phyloP scores from a whole-genome alignment of 1,139 yeast species.

The Suhomyces maxii region DNA sequence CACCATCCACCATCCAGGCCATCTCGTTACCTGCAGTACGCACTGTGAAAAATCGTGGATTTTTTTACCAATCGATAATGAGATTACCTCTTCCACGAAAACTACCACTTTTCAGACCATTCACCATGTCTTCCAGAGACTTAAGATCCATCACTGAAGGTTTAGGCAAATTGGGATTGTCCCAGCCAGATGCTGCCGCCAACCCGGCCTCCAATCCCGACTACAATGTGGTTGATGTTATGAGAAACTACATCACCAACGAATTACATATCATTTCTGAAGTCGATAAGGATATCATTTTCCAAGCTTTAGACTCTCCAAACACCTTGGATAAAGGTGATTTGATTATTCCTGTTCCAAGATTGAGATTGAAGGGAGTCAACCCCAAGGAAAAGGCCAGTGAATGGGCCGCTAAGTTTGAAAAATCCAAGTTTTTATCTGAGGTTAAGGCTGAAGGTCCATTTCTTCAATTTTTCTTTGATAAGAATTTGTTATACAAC shows the following conservation, averaged over 20 bases:
- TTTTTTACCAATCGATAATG: constrained; percentile 7
- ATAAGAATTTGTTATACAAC: constrained; percentile 62
- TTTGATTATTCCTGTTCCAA: constrained; percentile 86
- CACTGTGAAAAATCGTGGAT: not conserved
- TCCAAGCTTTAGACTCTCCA: constrained; percentile 88
- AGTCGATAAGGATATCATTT: constrained; percentile 68
- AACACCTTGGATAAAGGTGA: constrained; percentile 89
- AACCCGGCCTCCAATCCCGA: constrained; percentile 57
- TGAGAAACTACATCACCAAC: constrained; percentile 84
- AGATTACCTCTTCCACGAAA: constrained; percentile 6
- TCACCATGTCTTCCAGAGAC: constrained; percentile 10
- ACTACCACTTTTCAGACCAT: constrained; percentile 7
- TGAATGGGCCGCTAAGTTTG: constrained; percentile 75
- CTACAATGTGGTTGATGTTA: constrained; percentile 72
- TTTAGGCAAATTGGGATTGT: constrained; percentile 39
- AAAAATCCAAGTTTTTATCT: constrained; percentile 64
- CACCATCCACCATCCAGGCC: not conserved
- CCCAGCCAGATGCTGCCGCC: constrained; percentile 22
- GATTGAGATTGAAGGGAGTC: constrained; percentile 84
- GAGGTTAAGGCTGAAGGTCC: constrained; percentile 85
- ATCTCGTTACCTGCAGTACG: not conserved
- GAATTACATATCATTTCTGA: constrained; percentile 74
- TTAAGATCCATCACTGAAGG: constrained; percentile 31
- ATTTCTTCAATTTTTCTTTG: constrained; percentile 86
- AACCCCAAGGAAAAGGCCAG: constrained; percentile 82